Evolutionary conservation across 352 stramenopile species (phyloP), one percentile per base, ranked within the genome.

Genomic region (Phytophthora syringae): DNA sequence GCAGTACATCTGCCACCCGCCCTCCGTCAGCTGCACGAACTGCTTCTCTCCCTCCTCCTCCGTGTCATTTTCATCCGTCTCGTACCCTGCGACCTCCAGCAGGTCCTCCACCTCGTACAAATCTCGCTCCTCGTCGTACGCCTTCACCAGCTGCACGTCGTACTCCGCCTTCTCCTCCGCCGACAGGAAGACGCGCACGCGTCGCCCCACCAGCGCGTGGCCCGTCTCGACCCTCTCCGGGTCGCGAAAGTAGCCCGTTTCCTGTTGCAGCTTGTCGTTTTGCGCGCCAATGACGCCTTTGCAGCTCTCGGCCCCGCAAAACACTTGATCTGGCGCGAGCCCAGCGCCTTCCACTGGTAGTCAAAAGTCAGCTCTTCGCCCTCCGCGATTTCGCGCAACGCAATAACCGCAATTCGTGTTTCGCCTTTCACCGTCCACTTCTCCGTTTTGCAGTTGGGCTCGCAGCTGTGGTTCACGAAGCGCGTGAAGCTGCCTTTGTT

Each of bases 401-500:
- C 92, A 52, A 98, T 93, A 5, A 99, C 96, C 0, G 96, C 94
- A 60, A 99, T 98, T 18, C 94, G 81, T 63, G 92, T 98, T 49
- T 92, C 89, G 21, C 94, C 92, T 47, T 96, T 85, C 13, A 98
- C 84, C 5, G 83, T 95, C 80, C 97, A 98, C 50, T 98, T 98
- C 70, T 98, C 91, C 28, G 95, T 98, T 67, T 94, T 96, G 67
- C 95, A 98, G 67, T 98, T 98, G 0, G 93, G 93, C 47, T 96
- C 88, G 56, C 95, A 98, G 62, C 93, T 98, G 60, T 98, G 93
- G 72, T 99, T 99, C 44, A 99, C 96, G 68, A 98, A 99, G 0
- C 97, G 78, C 59, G 96, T 98, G 48, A 98, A 97, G 67, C 93
- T 97, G 15, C 96, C 96, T 44, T 94, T 92, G 49, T 89, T 86